Evolutionary conservation across 495 filamentous ascomycete genomes (phyloP).

Genomic region (Penicillium coprophilum): DNA sequence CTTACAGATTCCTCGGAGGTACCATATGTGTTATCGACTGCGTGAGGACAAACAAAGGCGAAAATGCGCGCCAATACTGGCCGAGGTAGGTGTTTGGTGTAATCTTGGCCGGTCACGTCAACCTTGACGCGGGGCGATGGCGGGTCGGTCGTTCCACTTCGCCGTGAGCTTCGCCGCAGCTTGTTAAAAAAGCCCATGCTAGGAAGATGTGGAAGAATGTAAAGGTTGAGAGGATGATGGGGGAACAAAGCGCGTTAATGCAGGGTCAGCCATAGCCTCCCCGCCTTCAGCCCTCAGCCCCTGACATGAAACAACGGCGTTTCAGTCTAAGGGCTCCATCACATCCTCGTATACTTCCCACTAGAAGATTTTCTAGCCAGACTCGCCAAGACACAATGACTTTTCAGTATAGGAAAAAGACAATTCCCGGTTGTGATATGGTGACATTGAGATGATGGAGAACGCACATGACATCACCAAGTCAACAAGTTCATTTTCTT

Average conservation of each 20-base stretch:
- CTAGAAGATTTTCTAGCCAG: background rate
- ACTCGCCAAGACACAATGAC: background rate
- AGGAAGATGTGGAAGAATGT: slow-evolving; percentile 4
- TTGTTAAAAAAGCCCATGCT: slow-evolving; percentile 43
- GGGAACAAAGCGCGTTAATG: slow-evolving; percentile 18
- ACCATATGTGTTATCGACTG: slow-evolving; percentile 70
- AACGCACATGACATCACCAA: background rate
- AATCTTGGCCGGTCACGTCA: slow-evolving; percentile 37
- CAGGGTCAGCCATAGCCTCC: slow-evolving; percentile 8
- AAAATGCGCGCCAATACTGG: slow-evolving; percentile 73
- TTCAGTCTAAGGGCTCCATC: background rate
- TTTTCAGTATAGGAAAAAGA: background rate
- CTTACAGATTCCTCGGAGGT: slow-evolving; percentile 78
- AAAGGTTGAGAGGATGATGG: background rate
- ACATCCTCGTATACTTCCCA: background rate
- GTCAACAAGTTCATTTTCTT: background rate
- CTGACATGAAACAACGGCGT: slow-evolving; percentile 20
- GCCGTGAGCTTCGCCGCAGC: slow-evolving; percentile 35
- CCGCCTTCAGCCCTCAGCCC: slow-evolving; percentile 4
- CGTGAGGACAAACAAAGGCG: slow-evolving; percentile 78
- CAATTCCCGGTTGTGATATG: background rate
- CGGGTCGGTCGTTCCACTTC: slow-evolving; percentile 26
- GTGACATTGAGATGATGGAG: too few relatives aligned
- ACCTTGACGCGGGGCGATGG: slow-evolving; percentile 21
- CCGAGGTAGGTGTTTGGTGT: slow-evolving; percentile 55